These are phyloP conservation scores for Kokia cookei DNA, from an alignment of 441 rosid genomes.

Conservation along the genomic window DNA sequence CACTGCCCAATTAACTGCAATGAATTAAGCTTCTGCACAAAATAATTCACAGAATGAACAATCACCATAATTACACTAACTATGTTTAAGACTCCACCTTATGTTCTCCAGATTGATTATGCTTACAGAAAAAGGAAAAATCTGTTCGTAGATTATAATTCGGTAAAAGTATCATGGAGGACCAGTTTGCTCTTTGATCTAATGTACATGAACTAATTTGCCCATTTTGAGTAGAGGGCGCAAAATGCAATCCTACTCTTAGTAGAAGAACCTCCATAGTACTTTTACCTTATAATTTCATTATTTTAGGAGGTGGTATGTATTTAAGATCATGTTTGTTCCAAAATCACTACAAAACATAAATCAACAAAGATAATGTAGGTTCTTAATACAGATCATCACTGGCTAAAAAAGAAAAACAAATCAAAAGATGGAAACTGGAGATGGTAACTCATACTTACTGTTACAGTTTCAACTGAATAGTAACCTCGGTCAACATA, in stretches of 20 bases:
- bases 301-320: no score
- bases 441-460: constrained; percentile 20
- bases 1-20: neutral
- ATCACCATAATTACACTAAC: neutral
- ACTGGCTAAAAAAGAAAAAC: neutral
- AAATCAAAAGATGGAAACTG: neutral
- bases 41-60: neutral
- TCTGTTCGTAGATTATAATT: neutral
- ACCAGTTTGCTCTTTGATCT: no score
- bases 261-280: no score
- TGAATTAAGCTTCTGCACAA: neutral
- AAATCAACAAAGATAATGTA: no score
- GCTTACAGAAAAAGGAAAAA: neutral
- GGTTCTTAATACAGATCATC: neutral
- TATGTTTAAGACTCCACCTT: no score
- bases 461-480: constrained; percentile 90
- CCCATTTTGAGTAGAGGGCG: no score
- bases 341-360: no score
- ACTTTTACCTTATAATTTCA: no score
- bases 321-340: no score
- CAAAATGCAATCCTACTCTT: no score
- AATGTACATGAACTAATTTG: no score
- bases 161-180: no score
- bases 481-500: constrained; percentile 74
- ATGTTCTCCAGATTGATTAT: neutral